Base-by-base conservation (phyloP, 106 monocot species). In the Ottelia alismoides region DNA sequence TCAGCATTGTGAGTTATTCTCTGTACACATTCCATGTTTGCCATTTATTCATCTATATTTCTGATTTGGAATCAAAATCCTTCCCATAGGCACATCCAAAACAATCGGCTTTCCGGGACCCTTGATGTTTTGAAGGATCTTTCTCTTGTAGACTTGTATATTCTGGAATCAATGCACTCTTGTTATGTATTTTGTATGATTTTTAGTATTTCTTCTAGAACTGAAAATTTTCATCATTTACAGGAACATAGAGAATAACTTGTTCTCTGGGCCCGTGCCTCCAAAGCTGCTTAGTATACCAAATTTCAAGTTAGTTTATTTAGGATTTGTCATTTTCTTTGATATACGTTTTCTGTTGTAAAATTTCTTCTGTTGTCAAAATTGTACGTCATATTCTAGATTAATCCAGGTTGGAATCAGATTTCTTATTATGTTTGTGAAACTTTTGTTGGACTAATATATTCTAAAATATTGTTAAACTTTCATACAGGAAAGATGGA, bases 231-330 rank as follows among this genome's bases (percentile, higher is more conserved):
- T 51, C 25, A 22, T 22, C 19, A n/a, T n/a, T n/a, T 49, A 70
- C 74, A 99, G 98, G 80, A 86, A 92, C 65, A 57, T 92, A 67
- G 87, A 80, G 62, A 80, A 92, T 51, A 92, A 92, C 60, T 72
- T 83, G 10, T 92, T 92, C 63, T 79, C 83, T 31, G 92, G 92
- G 30, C 86, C 82, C 22, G 58, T 92, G 22, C 92, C 92, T 32
- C 49, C 53, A 63, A 79, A 79, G 27, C 55, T 92, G 74, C 52
- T 75, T 24, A 71, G 20, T 23, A 80, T 92, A 56, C 82, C 86
- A 69, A 83, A 58, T 64, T 83, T 92, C 49, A 82, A 77, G 92
- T 87, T 53, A 72, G 86, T 43, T n/a, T n/a, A n/a, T n/a, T n/a
- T n/a, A n/a, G n/a, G n/a, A n/a, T n/a, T n/a, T n/a, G n/a, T n/a